Base-by-base conservation (phyloP, 148 eudicot genomes). In the Rhododendron kiyosumense region DNA sequence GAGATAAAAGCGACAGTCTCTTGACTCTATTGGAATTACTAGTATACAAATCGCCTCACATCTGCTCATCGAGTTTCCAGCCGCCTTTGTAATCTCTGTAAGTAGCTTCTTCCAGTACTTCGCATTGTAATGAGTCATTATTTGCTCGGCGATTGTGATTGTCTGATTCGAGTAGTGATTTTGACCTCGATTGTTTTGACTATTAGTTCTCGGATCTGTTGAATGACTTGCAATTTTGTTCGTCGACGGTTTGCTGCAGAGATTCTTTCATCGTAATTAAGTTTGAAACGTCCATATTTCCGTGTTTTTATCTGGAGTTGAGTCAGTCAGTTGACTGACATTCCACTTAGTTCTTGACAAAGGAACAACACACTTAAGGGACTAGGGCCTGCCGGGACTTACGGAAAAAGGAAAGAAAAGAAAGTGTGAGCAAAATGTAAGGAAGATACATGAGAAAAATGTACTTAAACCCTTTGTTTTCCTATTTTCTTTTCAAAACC, bases 181-280 rank as follows among this genome's bases (percentile, higher is more conserved):
- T 82, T 61, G 34, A 54, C 83, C 38, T 61, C 78, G 3, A 10
- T 32, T 26, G 30, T 26, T 63, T 86, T 59, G 22, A 76, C 1
- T 46, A 34, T 2, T 54, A 28, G 12, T 74, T 32, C 32, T 46
- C 36, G 88, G 88, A 86, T 86, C 88, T 41, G 73, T 12, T 7
- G 36, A 48, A 75, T 36, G 28, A 54, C 45, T 17, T 20, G 57
- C 84, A 38, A 73, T 86, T 81, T 78, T 26, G 52, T 2, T 26
- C 5, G 3, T 48, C 22, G 38, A 14, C 22, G 59, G 79, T 4
- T 78, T 45, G 46, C 18, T 8, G 48, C 28, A 0, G 17, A 22
- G n/a, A 63, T 65, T 28, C 7, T 75, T 75, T 36, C 57, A 5
- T 17, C 2, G 1, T 41, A 2, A 9, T 11, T 45, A 26, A 78